A percentile compares a stretch with the other conserved stretches of the same genome.
phyloP scores from a whole-genome alignment of 2,329 filamentous ascomycete species.

The Trichoderma guizhouense region DNA sequence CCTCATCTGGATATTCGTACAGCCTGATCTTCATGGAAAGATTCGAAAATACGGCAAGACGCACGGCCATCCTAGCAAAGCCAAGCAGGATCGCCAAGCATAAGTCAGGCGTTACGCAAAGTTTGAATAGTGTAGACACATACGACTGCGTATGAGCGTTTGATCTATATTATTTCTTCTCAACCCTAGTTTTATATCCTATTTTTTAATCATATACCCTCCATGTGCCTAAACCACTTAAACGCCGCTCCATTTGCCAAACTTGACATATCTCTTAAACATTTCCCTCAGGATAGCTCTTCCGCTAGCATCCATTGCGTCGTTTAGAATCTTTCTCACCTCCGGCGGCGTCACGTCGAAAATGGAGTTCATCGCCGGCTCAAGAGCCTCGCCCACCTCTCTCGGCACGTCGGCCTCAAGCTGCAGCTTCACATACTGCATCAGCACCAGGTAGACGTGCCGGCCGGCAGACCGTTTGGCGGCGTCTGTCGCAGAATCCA shows the following conservation, averaged over 20 bases:
- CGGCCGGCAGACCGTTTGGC: conserved; percentile 60
- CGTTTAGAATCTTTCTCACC: conserved; percentile 54
- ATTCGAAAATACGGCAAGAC: conserved; percentile 55
- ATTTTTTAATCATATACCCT: not conserved
- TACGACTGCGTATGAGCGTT: not conserved
- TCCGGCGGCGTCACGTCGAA: conserved; percentile 57
- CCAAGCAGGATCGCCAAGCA: conserved; percentile 31
- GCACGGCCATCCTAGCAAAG: conserved; percentile 56
- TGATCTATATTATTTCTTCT: conserved; percentile 5
- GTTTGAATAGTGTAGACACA: not conserved
- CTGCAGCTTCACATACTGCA: conserved; percentile 59
- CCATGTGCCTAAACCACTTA: conserved; percentile 29
- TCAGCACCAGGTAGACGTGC: conserved; percentile 59
- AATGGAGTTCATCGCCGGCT: conserved; percentile 56
- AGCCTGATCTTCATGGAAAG: conserved; percentile 54
- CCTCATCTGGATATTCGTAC: conserved; percentile 57
- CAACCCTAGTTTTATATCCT: not conserved
- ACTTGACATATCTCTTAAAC: conserved; percentile 58
- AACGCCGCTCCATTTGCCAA: conserved; percentile 62
- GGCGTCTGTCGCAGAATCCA: conserved; percentile 59
- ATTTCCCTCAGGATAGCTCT: conserved; percentile 57
- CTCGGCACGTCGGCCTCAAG: conserved; percentile 52
- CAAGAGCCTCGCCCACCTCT: conserved; percentile 52
- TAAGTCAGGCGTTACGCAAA: not conserved
- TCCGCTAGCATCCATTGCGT: conserved; percentile 57